Evolutionary conservation across 352 stramenopile genomes (phyloP).

Genomic region (Halophytophthora polymorphica): DNA sequence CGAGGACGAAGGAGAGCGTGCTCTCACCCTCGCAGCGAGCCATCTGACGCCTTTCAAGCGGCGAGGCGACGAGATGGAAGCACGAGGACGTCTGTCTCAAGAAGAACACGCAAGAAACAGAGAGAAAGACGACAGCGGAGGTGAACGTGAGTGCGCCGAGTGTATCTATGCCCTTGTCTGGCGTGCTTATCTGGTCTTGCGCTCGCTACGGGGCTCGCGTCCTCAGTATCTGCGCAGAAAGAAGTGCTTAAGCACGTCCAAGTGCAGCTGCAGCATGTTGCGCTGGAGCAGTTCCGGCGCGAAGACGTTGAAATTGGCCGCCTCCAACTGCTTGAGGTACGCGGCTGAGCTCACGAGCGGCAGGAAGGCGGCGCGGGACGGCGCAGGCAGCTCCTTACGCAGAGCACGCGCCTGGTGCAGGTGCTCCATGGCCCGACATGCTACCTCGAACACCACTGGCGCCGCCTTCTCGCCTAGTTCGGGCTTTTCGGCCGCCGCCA

Average conservation of each 20-base stretch:
- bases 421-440: constrained; percentile 80
- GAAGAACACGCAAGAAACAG: constrained; percentile 20
- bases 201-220: constrained; percentile 8
- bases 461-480: constrained; percentile 63
- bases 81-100: constrained; percentile 18
- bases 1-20: too few relatives aligned
- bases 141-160: constrained; percentile 21
- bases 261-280: constrained; percentile 61
- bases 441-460: constrained; percentile 87
- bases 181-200: background rate
- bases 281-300: constrained; percentile 46
- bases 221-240: constrained; percentile 75
- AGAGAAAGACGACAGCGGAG: too few relatives aligned
- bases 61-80: constrained; percentile 12
- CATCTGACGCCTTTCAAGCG: too few relatives aligned
- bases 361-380: constrained; percentile 63
- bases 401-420: constrained; percentile 68
- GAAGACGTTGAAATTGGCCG: constrained; percentile 82
- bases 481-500: constrained; percentile 54
- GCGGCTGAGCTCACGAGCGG: constrained; percentile 58
- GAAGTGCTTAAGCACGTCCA: constrained; percentile 73
- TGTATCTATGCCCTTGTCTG: constrained; percentile 7
- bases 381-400: constrained; percentile 42
- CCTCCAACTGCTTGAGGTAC: constrained; percentile 69
- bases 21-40: too few relatives aligned